phyloP scores from a whole-genome alignment of 177 flowering plant genomes.

The Vitis hybrid region DNA sequence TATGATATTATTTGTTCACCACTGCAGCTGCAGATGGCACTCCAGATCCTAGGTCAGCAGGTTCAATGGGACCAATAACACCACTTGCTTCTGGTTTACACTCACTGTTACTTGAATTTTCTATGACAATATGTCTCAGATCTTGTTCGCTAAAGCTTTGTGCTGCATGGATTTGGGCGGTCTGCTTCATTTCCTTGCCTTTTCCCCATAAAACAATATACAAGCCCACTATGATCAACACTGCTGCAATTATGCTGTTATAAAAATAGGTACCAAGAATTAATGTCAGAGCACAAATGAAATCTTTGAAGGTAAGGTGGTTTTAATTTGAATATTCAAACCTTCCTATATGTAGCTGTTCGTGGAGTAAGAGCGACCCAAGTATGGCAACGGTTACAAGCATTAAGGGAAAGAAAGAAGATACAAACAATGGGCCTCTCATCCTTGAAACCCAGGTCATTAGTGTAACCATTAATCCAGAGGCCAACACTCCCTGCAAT shows the following conservation, averaged over 20 bases:
- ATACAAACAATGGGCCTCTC: conserved; percentile 54
- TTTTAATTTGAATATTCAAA: background rate
- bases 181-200: conserved; percentile 15
- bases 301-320: too few species aligned
- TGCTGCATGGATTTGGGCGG: too few species aligned
- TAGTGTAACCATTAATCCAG: conserved; percentile 34
- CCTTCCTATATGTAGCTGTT: conserved; percentile 52
- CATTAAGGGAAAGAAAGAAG: conserved; percentile 52
- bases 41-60: too few species aligned
- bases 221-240: conserved; percentile 28
- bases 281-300: background rate
- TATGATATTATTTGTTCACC: too few species aligned
- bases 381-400: conserved; percentile 42
- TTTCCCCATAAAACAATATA: conserved; percentile 31
- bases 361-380: conserved; percentile 37
- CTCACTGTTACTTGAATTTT: too few species aligned
- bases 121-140: too few species aligned
- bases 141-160: too few species aligned
- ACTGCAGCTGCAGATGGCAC: too few species aligned
- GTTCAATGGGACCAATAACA: too few species aligned
- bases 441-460: conserved; percentile 32
- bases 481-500: conserved; percentile 42
- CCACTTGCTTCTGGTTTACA: too few species aligned
- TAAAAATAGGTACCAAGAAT: background rate
- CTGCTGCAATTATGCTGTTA: conserved; percentile 30